Conservation (phyloP, 768 basidiomycete species). For the Trametes coccinea region DNA sequence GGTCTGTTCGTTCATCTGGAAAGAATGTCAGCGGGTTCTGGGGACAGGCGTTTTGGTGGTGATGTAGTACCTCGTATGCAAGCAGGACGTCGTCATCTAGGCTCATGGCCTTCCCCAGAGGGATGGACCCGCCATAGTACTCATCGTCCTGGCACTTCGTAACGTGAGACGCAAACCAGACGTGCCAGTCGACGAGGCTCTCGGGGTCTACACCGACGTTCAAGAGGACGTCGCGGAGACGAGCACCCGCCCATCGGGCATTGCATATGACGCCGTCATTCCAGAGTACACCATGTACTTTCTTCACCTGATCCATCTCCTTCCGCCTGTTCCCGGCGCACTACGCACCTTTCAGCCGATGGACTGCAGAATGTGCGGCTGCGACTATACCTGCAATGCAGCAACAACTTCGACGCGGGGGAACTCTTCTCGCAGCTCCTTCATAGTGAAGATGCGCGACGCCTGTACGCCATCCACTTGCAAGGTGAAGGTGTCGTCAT, state of each 20-base stretch:
- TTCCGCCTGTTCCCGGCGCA: conserved; percentile 33
- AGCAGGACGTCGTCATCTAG: conserved; percentile 17
- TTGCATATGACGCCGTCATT: conserved; percentile 69
- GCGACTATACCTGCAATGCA: conserved; percentile 25
- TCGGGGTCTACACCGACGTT: conserved; percentile 1
- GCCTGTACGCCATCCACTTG: conserved; percentile 30
- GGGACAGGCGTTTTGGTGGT: conserved; percentile 1
- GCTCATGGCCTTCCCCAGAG: conserved; percentile 19
- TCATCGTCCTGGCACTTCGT: conserved; percentile 23
- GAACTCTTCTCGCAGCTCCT: conserved; percentile 43
- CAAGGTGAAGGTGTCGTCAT: conserved; percentile 36
- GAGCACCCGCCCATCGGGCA: conserved; percentile 63
- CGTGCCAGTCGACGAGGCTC: conserved; percentile 8
- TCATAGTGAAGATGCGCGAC: conserved; percentile 37
- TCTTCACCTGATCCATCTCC: conserved; percentile 25
- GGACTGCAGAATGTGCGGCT: neutral
- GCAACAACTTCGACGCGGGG: conserved; percentile 37
- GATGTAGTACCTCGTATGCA: conserved; percentile 30
- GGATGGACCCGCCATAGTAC: conserved; percentile 23
- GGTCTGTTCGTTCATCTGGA: conserved; percentile 64
- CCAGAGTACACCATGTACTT: conserved; percentile 33
- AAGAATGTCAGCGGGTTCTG: neutral
- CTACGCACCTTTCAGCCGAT: conserved; percentile 3
- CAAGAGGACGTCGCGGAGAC: conserved; percentile 54
- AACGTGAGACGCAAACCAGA: conserved; percentile 24